These are phyloP conservation scores for Deinandra increscens DNA, from an alignment of 129 eudicot species.

Conservation along the genomic window DNA sequence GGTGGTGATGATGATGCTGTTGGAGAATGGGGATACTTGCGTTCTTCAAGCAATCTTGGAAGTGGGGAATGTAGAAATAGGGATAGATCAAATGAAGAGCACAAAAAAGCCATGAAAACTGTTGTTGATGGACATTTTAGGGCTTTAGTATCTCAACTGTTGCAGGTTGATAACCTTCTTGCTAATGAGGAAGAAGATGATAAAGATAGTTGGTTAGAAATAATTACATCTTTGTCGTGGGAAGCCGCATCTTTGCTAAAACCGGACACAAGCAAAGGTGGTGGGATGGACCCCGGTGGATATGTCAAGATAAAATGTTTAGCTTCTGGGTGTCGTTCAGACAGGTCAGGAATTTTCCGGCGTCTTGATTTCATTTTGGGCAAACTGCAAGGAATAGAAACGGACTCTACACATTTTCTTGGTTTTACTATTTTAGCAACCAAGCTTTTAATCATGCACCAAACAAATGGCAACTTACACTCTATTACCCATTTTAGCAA, in stretches of 20 bases:
- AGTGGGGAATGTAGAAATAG: constrained; percentile 65
- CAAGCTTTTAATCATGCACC: neutral
- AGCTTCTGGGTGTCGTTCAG: constrained; percentile 81
- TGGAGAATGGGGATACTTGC: constrained; percentile 84
- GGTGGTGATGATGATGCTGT: constrained; percentile 68
- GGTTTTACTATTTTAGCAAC: neutral
- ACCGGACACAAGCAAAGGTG: constrained; percentile 96
- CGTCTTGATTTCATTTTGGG: neutral
- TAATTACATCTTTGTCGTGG: constrained; percentile 86
- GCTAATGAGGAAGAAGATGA: constrained; percentile 57
- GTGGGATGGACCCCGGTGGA: constrained; percentile 99
- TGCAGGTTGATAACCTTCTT: constrained; percentile 89
- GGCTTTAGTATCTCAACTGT: constrained; percentile 86
- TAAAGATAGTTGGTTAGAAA: constrained; percentile 83
- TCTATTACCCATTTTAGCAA: neutral
- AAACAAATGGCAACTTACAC: neutral
- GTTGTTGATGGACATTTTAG: constrained; percentile 96
- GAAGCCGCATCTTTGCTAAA: constrained; percentile 94
- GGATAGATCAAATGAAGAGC: constrained; percentile 86
- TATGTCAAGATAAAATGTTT: constrained; percentile 96
- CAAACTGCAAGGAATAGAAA: neutral
- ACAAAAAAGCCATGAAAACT: constrained; percentile 80
- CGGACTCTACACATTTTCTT: neutral
- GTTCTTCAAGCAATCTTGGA: constrained; percentile 65
- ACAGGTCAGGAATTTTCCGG: constrained; percentile 50